Conservation (phyloP, 2,329 filamentous ascomycete species). For the Alternaria arborescens region DNA sequence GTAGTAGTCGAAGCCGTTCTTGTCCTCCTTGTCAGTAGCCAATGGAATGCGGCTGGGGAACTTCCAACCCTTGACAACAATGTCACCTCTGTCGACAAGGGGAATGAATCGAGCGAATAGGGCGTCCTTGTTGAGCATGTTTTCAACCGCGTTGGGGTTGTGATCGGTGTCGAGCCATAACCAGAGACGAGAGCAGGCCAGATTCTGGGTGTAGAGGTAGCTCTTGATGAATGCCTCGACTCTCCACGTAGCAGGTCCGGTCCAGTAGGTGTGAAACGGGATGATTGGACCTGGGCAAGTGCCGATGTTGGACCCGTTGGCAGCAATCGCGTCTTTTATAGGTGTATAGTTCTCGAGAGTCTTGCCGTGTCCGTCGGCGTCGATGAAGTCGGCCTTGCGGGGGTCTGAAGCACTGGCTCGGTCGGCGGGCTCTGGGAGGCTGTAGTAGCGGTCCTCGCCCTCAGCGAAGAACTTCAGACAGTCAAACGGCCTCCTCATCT, state of each 20-base stretch:
- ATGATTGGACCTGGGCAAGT: slow-evolving; percentile 64
- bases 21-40: slow-evolving; percentile 58
- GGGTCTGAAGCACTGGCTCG: slow-evolving; percentile 55
- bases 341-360: slow-evolving; percentile 51
- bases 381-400: slow-evolving; percentile 52
- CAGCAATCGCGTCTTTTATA: slow-evolving; percentile 43
- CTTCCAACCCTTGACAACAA: slow-evolving; percentile 62
- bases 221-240: slow-evolving; percentile 66
- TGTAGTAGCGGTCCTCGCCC: slow-evolving; percentile 61
- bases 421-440: slow-evolving; percentile 53
- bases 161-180: slow-evolving; percentile 65
- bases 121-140: slow-evolving; percentile 62
- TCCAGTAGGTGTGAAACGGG: slow-evolving; percentile 66
- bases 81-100: slow-evolving; percentile 63
- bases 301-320: slow-evolving; percentile 56
- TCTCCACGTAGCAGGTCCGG: slow-evolving; percentile 64
- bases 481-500: slow-evolving; percentile 63
- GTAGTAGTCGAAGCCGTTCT: slow-evolving; percentile 60
- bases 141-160: slow-evolving; percentile 59
- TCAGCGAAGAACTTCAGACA: slow-evolving; percentile 62
- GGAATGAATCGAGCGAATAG: slow-evolving; percentile 63
- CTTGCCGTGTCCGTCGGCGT: slow-evolving; percentile 55
- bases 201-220: slow-evolving; percentile 65
- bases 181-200: slow-evolving; percentile 63
- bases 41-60: slow-evolving; percentile 63